These are phyloP conservation scores for Colletotrichum sp. DNA, from an alignment of 2,329 filamentous ascomycete species.

Conservation along the genomic window DNA sequence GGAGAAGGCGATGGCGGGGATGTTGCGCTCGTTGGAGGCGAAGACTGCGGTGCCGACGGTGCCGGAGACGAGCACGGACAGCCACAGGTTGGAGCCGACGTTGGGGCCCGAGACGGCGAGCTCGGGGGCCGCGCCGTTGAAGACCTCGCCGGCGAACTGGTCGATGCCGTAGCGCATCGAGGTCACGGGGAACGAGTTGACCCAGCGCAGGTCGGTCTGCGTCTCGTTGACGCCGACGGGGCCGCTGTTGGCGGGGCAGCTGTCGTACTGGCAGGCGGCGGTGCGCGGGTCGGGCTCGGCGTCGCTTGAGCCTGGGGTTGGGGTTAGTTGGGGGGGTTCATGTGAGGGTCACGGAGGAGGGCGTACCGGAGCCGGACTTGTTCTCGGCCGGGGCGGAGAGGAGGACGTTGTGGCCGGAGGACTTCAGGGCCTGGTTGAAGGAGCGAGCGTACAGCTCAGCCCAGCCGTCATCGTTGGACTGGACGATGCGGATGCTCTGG, in stretches of 20 bases:
- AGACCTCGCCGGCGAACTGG: conserved; percentile 57
- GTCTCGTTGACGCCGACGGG: conserved; percentile 62
- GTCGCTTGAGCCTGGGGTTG: conserved; percentile 52
- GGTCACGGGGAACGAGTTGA: conserved; percentile 73
- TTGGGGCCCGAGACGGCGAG: conserved; percentile 72
- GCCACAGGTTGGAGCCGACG: conserved; percentile 60
- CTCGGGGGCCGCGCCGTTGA: conserved; percentile 57
- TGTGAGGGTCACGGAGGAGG: background rate
- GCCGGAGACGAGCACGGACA: conserved; percentile 64
- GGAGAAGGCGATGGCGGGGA: conserved; percentile 74
- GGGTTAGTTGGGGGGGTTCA: background rate
- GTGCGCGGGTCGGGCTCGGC: conserved; percentile 50
- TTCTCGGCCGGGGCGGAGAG: conserved; percentile 72
- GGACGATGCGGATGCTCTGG: conserved; percentile 57
- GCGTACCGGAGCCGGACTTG: conserved; percentile 57
- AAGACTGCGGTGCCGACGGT: conserved; percentile 70
- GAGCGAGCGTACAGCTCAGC: conserved; percentile 70
- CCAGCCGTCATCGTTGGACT: conserved; percentile 78
- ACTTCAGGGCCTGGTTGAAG: conserved; percentile 60
- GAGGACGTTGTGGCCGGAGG: conserved; percentile 63
- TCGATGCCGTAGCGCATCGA: conserved; percentile 68
- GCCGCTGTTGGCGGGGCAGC: conserved; percentile 62
- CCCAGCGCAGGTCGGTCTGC: conserved; percentile 68
- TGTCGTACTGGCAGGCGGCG: conserved; percentile 63
- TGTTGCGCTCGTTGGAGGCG: conserved; percentile 54